Evolutionary conservation across 148 eudicot species (phyloP), one percentile per base, ranked within the genome.

Genomic region (Gaultheria prostrata): DNA sequence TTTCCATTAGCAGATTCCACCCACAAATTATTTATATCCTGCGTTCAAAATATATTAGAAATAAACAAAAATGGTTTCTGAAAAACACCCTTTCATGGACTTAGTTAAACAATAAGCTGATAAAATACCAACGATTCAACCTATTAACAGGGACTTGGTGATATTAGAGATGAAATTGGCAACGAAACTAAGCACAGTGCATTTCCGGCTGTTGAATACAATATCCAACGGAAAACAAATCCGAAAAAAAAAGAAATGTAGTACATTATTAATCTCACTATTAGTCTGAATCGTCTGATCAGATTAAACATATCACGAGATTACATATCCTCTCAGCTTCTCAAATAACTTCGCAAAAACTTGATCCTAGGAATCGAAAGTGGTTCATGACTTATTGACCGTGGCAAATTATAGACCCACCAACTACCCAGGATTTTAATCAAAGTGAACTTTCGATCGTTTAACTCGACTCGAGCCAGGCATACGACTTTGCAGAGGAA

Each of bases 351-450:
- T 46, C 15, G 50, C 28, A 71, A 24, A 33, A 53, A 33, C 17
- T 48, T 69, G 82, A 61, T 73, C 63, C n/a, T 18, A 70, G 81
- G 48, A 69, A 26, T 74, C 30, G 76, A 80, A 80, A 70, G 43
- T 75, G 61, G 76, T 56, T 2, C 80, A 26, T 45, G 54, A 33
- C 32, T 77, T 35, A 84, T 51, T 65, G 78, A 61, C 75, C 76
- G 9, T 20, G 84, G 88, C 76, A 87, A 81, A 33, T 33, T 33
- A 33, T 33, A 33, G 71, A 85, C 85, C 91, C 91, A 89, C 91
- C 91, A 89, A 82, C 84, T 82, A 77, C 88, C 91, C 77, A 87
- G 84, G 75, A 87, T 78, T 76, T 89, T 88, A 48, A 87, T 59
- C 71, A 89, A 76, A 46, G 86, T 81, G 79, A 80, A 79, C 63